These are phyloP conservation scores for Gossypium ekmanianum DNA, from an alignment of 345 rosid genomes.

Conservation along the genomic window DNA sequence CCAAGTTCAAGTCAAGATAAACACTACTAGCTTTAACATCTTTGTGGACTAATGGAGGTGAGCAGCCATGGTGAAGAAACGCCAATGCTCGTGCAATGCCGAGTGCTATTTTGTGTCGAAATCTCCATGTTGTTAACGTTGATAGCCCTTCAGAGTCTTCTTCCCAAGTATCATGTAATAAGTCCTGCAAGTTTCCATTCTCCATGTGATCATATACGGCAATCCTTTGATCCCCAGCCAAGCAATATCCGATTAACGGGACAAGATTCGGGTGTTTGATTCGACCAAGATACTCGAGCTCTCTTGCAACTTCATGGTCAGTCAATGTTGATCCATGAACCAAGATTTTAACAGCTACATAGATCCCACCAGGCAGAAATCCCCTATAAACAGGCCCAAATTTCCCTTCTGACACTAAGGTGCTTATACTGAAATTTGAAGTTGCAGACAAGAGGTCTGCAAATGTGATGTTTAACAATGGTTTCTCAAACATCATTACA, in stretches of 20 bases:
- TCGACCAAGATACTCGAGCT: conserved; percentile 83
- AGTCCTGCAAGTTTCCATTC: conserved; percentile 88
- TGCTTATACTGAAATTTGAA: conserved; percentile 72
- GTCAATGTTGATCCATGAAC: conserved; percentile 85
- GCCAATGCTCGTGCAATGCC: conserved; percentile 90
- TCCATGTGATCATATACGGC: conserved; percentile 94
- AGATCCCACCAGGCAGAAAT: conserved; percentile 82
- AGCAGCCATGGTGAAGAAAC: conserved; percentile 93
- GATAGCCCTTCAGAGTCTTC: conserved; percentile 55
- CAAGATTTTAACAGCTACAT: conserved; percentile 88
- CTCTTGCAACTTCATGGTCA: conserved; percentile 84
- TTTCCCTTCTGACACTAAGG: conserved; percentile 82
- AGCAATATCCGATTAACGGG: conserved; percentile 82
- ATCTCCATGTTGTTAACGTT: conserved; percentile 53
- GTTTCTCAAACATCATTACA: conserved; percentile 84
- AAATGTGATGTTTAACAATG: conserved; percentile 75
- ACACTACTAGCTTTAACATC: conserved; percentile 89
- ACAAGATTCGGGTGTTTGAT: conserved; percentile 88
- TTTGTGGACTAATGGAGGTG: conserved; percentile 74
- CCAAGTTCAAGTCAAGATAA: conserved; percentile 72
- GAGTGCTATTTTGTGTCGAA: conserved; percentile 77
- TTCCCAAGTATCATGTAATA: conserved; percentile 87
- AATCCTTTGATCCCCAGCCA: conserved; percentile 91
- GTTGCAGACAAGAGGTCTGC: conserved; percentile 89
- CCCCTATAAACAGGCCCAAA: conserved; percentile 96